Evolutionary conservation across 306 rosid genomes (phyloP).

Genomic region (Cucurbita ficifolia): DNA sequence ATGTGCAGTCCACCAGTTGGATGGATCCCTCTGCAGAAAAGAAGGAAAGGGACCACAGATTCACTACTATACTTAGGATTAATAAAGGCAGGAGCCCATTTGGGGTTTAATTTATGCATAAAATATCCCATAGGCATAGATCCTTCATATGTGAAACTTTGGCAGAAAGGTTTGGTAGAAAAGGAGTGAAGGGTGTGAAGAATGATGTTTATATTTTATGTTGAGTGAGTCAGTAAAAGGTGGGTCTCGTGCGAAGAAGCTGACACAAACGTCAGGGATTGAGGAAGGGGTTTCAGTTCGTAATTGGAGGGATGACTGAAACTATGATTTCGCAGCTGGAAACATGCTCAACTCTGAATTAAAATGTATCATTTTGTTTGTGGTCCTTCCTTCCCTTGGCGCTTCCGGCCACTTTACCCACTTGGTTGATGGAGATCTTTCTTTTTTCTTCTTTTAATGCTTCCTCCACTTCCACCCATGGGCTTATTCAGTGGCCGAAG

Average conservation of each 20-base stretch:
- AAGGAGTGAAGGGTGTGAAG: too few species aligned
- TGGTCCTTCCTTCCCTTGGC: not conserved
- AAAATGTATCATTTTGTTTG: not conserved
- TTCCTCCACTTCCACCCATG: not conserved
- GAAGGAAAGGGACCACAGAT: slow-evolving; percentile 6
- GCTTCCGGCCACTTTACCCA: not conserved
- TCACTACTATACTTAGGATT: not conserved
- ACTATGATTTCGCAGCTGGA: too few species aligned
- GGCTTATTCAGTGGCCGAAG: not conserved
- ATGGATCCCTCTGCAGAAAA: not conserved
- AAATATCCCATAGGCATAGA: too few species aligned
- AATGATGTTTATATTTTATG: too few species aligned
- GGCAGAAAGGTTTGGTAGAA: too few species aligned
- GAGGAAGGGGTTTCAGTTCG: not conserved
- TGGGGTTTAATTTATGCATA: too few species aligned
- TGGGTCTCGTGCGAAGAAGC: not conserved
- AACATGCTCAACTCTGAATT: not conserved
- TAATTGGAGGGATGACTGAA: not conserved
- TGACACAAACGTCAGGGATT: not conserved
- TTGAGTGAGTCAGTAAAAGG: too few species aligned
- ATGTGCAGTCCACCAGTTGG: not conserved
- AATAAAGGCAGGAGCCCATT: too few species aligned
- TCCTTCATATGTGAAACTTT: too few species aligned
- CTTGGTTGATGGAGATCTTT: not conserved
- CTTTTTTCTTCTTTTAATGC: not conserved